Base-by-base conservation (phyloP, 371 early-diverging fungal genomes). In the Apophysomyces ossiformis region DNA sequence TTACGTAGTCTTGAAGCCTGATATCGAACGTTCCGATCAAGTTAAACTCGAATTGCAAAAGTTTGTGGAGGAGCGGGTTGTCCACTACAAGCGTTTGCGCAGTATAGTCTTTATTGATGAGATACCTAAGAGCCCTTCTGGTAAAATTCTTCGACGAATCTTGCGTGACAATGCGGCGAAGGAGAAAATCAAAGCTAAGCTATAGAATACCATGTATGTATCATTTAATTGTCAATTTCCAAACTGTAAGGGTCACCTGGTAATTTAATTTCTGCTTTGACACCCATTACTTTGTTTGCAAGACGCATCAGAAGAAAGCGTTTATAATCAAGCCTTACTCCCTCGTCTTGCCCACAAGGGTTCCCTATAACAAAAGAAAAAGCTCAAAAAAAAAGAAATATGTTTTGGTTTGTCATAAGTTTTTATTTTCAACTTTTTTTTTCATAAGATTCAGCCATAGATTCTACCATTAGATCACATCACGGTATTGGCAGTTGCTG, bases 41-140 rank as follows among this genome's bases (percentile, higher is more conserved):
- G 35, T 60, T 12, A 44, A 32, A 1, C 62, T 39, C 9, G 71
- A 32, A 7, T 66, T 79, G 36, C 84, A 79, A 32, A 69, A 71
- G 37, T 82, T 87, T 32, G 80, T 96, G 16, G 65, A 72, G 16
- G 69, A 78, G 8, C 93, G 85, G 82, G 80, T 94, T 3, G 82
- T 82, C 13, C 67, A 65, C 1, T 86, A 94, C 82, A 95, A 96
- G 81, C 78, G 83, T 37, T 69, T 96, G 45, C 82, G 93, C 32
- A 95, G 94, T 18, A 96, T 95, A 0, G 85, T 92, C 32, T 82
- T 93, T 68, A 79, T 90, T 8, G 82, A 86, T 13, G 72, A 71
- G 11, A 89, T 95, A 41, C 96, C 95, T 7, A 95, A 94, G 69
- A 85, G 83, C 36, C 60, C 90, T 1, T 82, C 87, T 57, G 96